phyloP scores from a whole-genome alignment of 2,329 filamentous ascomycete species.

The Lachnellula subtilissima region DNA sequence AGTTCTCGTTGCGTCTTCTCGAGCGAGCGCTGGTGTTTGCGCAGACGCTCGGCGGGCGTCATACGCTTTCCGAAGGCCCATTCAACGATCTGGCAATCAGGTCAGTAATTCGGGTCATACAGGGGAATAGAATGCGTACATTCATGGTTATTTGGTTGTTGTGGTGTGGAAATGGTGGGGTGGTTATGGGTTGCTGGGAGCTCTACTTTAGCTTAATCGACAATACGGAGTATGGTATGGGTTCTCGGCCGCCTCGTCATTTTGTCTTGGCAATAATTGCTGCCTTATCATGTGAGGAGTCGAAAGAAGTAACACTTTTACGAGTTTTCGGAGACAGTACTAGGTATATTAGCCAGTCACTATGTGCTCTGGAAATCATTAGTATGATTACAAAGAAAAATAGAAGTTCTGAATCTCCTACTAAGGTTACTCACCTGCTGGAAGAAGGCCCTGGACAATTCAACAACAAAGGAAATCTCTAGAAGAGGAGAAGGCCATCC shows the following conservation, averaged over 20 bases:
- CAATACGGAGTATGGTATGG: background rate
- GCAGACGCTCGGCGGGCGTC: conserved; percentile 86
- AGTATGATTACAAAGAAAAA: no score
- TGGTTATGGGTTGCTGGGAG: background rate
- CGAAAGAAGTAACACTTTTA: background rate
- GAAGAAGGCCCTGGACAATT: background rate
- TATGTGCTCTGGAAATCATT: no score
- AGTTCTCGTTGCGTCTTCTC: conserved; percentile 97
- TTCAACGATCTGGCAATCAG: conserved; percentile 70
- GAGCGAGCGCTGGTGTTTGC: conserved; percentile 92
- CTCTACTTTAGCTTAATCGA: background rate
- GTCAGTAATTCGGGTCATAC: background rate
- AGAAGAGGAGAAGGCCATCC: background rate
- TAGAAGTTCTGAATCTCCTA: no score
- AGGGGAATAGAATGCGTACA: conserved; percentile 36
- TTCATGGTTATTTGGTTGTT: conserved; percentile 42
- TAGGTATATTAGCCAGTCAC: no score
- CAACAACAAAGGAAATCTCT: background rate
- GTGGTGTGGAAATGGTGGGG: background rate
- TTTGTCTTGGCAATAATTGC: background rate
- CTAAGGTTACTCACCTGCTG: no score
- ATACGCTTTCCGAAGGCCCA: conserved; percentile 99
- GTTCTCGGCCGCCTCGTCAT: conserved; percentile 13
- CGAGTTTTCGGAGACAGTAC: background rate
- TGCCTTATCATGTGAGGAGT: background rate